A percentile compares a stretch with the other conserved stretches of the same genome.
These are phyloP conservation scores for Alternaria rosae DNA, from an alignment of 2,329 filamentous ascomycete genomes.

Conservation along the genomic window DNA sequence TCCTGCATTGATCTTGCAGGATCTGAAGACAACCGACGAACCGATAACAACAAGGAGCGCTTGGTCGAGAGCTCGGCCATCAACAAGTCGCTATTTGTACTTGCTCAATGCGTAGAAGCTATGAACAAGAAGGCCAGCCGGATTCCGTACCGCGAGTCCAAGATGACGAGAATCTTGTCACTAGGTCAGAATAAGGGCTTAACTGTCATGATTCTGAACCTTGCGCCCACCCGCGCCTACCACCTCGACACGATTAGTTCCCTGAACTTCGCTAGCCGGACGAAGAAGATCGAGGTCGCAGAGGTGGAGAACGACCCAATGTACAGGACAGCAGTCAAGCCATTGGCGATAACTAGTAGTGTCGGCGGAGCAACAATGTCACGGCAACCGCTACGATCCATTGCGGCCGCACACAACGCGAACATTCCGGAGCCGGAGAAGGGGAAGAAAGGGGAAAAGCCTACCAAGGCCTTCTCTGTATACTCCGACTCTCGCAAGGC, in stretches of 20 bases:
- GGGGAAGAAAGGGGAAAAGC: slow-evolving; percentile 68
- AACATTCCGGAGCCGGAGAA: slow-evolving; percentile 65
- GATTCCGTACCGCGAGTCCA: slow-evolving; percentile 92
- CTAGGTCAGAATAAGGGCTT: slow-evolving; percentile 94
- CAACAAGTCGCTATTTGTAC: slow-evolving; percentile 95
- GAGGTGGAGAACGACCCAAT: slow-evolving; percentile 96
- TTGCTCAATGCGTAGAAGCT: slow-evolving; percentile 94
- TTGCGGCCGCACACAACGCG: slow-evolving; percentile 78
- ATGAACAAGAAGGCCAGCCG: slow-evolving; percentile 78
- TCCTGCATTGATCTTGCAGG: slow-evolving; percentile 95
- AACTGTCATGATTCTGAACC: slow-evolving; percentile 95
- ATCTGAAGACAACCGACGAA: slow-evolving; percentile 93
- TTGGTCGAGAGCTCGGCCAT: slow-evolving; percentile 96
- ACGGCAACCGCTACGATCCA: slow-evolving; percentile 80
- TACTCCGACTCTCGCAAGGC: slow-evolving; percentile 70
- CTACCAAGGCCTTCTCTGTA: slow-evolving; percentile 83
- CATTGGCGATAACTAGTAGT: slow-evolving; percentile 46
- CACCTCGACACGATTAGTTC: slow-evolving; percentile 94
- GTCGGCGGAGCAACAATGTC: slow-evolving; percentile 52
- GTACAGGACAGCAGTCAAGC: slow-evolving; percentile 60
- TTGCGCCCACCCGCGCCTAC: slow-evolving; percentile 89
- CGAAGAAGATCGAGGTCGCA: slow-evolving; percentile 93
- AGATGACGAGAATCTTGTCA: slow-evolving; percentile 95
- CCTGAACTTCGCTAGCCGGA: slow-evolving; percentile 91
- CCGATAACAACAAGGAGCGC: slow-evolving; percentile 90